Base-by-base conservation (phyloP, 2,329 filamentous ascomycete species). In the Epichloe aotearoae region DNA sequence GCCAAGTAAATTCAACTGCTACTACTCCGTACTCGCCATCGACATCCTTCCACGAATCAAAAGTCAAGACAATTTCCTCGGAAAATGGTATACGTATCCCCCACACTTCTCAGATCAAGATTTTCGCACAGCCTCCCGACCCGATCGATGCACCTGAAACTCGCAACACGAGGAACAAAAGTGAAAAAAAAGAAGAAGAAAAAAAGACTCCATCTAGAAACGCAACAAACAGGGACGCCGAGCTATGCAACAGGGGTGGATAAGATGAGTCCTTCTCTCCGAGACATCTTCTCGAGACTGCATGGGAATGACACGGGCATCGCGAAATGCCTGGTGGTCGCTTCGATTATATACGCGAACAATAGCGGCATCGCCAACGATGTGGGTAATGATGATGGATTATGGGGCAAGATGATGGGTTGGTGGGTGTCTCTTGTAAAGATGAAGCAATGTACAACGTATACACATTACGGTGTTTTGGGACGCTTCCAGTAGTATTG, bases 401-500 rank as follows among this genome's bases (percentile, higher is more conserved):
- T n/a, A 33, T 44, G 20, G 34, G 5, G 15, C 39, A 10, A 46
- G 3, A 20, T n/a, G 30, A 44, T 14, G 14, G 15, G 20, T 8
- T 20, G 40, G 23, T 15, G 12, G 4, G n/a, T 19, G 30, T 11
- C 30, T 30, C 3, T 30, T 30, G 8, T 30, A 4, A 4, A 11
- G 30, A 11, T 30, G 30, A 34, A 14, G 15, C 26, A 39, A 33
- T 15, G 17, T 48, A 19, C 6, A 10, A 33, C 26, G 39, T 15
- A 43, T 15, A 43, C 17, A 46, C 14, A 45, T 68, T 59, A 82
- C 46, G 79, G 79, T 14, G 78, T 83, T 57, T 71, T 72, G 12
- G 80, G 80, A 48, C 74, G 72, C 69, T 83, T 83, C 80, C 80
- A 83, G 64, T 80, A 84, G 60, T 84, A 84, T 81, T 84, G 80